These are phyloP conservation scores for Aspergillus sp. DNA, from an alignment of 2,329 filamentous ascomycete species.

Conservation along the genomic window DNA sequence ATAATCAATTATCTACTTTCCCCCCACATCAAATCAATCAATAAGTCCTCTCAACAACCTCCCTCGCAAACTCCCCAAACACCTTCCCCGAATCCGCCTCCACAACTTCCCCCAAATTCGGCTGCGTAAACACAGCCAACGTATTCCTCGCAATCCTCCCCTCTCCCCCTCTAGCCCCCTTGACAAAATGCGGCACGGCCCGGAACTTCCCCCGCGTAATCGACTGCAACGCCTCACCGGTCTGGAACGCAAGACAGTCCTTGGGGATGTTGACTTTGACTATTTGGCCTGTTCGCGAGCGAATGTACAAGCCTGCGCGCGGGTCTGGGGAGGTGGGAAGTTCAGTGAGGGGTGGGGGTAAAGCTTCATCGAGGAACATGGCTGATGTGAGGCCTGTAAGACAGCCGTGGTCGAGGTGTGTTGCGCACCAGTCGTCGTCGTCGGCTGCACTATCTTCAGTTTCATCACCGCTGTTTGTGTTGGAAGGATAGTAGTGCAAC, in stretches of 20 bases:
- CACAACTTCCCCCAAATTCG: slow-evolving; percentile 70
- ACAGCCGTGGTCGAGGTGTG: slow-evolving; percentile 75
- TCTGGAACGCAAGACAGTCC: slow-evolving; percentile 93
- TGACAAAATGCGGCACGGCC: slow-evolving; percentile 92
- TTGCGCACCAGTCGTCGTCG: slow-evolving; percentile 89
- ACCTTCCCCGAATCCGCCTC: slow-evolving; percentile 58
- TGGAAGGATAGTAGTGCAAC: slow-evolving; percentile 77
- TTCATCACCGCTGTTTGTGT: slow-evolving; percentile 2
- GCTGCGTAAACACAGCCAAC: slow-evolving; percentile 93
- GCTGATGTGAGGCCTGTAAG: slow-evolving; percentile 88
- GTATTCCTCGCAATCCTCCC: slow-evolving; percentile 71
- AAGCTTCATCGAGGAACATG: slow-evolving; percentile 84
- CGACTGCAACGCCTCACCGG: slow-evolving; percentile 80
- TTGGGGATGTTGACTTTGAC: slow-evolving; percentile 89
- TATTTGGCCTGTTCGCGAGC: slow-evolving; percentile 69
- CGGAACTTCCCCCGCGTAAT: slow-evolving; percentile 89
- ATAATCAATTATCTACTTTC: too few relatives aligned
- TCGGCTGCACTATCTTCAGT: slow-evolving; percentile 54
- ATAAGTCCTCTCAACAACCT: slow-evolving; percentile 67
- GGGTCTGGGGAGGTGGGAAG: slow-evolving; percentile 72
- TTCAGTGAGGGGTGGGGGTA: slow-evolving; percentile 53
- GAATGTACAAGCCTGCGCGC: slow-evolving; percentile 85
- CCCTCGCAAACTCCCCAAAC: slow-evolving; percentile 68
- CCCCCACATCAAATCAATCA: slow-evolving; percentile 4
- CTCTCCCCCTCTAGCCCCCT: slow-evolving; percentile 56